Evolutionary conservation across 257 asterid species (phyloP).

Genomic region (Penstemon newberryi): DNA sequence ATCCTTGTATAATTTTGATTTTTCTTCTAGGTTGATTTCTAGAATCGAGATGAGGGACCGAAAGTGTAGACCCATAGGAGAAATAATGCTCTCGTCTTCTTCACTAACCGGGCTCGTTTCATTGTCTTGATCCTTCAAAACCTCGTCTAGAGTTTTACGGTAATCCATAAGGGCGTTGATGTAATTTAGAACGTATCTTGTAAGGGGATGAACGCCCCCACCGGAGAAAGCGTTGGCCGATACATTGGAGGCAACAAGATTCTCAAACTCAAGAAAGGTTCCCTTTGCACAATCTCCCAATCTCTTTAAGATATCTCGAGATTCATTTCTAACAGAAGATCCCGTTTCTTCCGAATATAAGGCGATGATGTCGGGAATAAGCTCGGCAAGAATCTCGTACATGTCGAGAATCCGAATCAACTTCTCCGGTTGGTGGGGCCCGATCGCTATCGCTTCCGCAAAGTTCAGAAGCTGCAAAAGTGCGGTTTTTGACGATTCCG

Average conservation of each 20-base stretch:
- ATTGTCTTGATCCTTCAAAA: slow-evolving; percentile 40
- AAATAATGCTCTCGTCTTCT: neutral
- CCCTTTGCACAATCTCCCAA: slow-evolving; percentile 46
- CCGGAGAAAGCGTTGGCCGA: slow-evolving; percentile 41
- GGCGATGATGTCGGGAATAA: slow-evolving; percentile 34
- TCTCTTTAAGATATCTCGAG: slow-evolving; percentile 40
- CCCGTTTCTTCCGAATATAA: slow-evolving; percentile 45
- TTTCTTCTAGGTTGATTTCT: slow-evolving; percentile 53
- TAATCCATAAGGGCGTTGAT: slow-evolving; percentile 55
- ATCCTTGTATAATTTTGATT: slow-evolving; percentile 43
- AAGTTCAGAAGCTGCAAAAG: slow-evolving; percentile 53
- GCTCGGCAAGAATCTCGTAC: slow-evolving; percentile 51
- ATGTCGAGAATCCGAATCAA: slow-evolving; percentile 61
- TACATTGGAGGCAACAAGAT: slow-evolving; percentile 37
- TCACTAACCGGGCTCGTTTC: neutral
- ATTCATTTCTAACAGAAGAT: slow-evolving; percentile 38
- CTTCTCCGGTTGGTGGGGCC: slow-evolving; percentile 57
- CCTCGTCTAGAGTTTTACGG: slow-evolving; percentile 43
- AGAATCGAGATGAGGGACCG: slow-evolving; percentile 44
- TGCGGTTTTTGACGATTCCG: slow-evolving; percentile 53
- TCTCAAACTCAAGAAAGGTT: slow-evolving; percentile 45
- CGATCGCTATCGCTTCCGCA: slow-evolving; percentile 58
- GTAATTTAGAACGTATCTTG: slow-evolving; percentile 68
- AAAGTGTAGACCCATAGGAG: slow-evolving; percentile 44
- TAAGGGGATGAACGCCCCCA: slow-evolving; percentile 62